These are phyloP conservation scores for Erucastrum elatum DNA, from an alignment of 345 rosid species.

Conservation along the genomic window DNA sequence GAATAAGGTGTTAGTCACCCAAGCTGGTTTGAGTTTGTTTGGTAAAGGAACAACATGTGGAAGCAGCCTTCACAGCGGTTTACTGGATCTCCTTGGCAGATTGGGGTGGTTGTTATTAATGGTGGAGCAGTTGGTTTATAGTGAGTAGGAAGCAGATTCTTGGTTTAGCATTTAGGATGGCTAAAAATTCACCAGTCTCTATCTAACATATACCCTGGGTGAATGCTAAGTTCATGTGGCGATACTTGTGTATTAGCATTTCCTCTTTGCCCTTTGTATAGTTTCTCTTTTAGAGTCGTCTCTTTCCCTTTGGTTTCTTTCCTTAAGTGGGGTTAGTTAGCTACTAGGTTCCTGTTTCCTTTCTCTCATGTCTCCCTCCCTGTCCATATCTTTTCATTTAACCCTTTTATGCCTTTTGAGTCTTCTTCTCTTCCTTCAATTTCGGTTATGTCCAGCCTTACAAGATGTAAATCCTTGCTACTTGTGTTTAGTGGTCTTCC, in stretches of 20 bases:
- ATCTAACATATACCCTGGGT: slow-evolving; percentile 37
- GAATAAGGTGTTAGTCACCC: slow-evolving; percentile 42
- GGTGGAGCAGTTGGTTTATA: slow-evolving; percentile 17
- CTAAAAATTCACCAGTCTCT: slow-evolving; percentile 24
- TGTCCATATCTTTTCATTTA: slow-evolving; percentile 26
- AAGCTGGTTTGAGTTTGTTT: slow-evolving; percentile 35
- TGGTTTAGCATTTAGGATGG: slow-evolving; percentile 35
- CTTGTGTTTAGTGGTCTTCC: slow-evolving; percentile 40
- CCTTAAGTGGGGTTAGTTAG: slow-evolving; percentile 41
- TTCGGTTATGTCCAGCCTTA: slow-evolving; percentile 27
- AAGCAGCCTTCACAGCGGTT: slow-evolving; percentile 38
- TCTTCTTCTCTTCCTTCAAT: not conserved
- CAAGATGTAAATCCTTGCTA: slow-evolving; percentile 26
- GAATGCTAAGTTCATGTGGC: slow-evolving; percentile 25
- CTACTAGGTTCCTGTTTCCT: slow-evolving; percentile 20
- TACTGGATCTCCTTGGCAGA: slow-evolving; percentile 26
- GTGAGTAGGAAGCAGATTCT: slow-evolving; percentile 31
- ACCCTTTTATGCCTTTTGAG: not conserved
- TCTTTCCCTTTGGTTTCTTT: slow-evolving; percentile 25
- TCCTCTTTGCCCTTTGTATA: slow-evolving; percentile 33
- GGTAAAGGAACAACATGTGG: slow-evolving; percentile 34
- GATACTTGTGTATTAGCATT: slow-evolving; percentile 19
- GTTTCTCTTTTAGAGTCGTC: slow-evolving; percentile 34
- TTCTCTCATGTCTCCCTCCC: slow-evolving; percentile 16
- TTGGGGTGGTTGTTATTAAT: too few species aligned